These are phyloP conservation scores for Claviceps sp. DNA, from an alignment of 2,329 filamentous ascomycete genomes.

Conservation along the genomic window DNA sequence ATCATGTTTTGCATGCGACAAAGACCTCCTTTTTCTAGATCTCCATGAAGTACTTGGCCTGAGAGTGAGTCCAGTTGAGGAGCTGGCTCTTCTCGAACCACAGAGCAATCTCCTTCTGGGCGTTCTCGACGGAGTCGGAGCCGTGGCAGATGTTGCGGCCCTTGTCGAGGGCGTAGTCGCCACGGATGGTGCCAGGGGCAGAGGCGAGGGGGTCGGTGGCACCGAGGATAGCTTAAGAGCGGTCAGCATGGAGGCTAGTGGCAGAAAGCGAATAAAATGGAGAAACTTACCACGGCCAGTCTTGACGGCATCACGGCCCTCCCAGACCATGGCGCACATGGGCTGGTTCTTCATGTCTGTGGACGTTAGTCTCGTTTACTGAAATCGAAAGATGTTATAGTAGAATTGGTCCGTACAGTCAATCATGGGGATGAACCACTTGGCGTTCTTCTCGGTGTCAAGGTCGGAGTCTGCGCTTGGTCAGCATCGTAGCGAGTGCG, in stretches of 20 bases:
- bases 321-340: constrained; percentile 99
- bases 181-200: constrained; percentile 94
- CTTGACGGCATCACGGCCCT: constrained; percentile 98
- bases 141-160: constrained; percentile 99
- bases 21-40: constrained; percentile 4
- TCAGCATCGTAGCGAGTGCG: constrained; percentile 13
- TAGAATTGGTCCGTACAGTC: constrained; percentile 51
- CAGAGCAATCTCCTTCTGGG: constrained; percentile 98
- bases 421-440: constrained; percentile 93
- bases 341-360: constrained; percentile 28
- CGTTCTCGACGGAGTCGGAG: constrained; percentile 95
- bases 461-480: constrained; percentile 60
- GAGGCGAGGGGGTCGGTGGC: constrained; percentile 97
- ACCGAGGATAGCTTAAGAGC: constrained; percentile 63
- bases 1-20: not conserved
- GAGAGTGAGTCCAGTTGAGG: constrained; percentile 68
- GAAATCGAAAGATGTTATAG: not conserved
- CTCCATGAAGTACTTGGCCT: constrained; percentile 96
- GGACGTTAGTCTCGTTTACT: not conserved
- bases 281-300: constrained; percentile 67
- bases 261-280: not conserved
- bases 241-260: constrained; percentile 4
- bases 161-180: constrained; percentile 66
- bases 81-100: constrained; percentile 93
- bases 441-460: constrained; percentile 50